Base-by-base conservation (phyloP, 345 rosid species). In the Populus alba region DNA sequence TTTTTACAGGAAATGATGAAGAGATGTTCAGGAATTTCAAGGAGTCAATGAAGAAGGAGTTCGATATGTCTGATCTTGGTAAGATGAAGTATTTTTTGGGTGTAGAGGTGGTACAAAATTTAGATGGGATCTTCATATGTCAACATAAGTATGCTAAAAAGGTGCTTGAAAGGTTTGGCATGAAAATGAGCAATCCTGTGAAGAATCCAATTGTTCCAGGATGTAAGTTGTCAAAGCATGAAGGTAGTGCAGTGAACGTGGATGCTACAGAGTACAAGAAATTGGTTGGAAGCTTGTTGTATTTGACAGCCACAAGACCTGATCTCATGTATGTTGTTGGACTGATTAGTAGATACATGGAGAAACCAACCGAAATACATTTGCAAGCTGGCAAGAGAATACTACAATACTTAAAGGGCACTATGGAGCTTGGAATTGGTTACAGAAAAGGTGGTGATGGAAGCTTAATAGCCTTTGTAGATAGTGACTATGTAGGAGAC, bases 211-310 rank as follows among this genome's bases (percentile, higher is more conserved):
- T 35, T 18, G 25, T 67, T 15, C 43, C 45, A 5, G 25, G 45
- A 17, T 15, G n/a, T 2, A 67, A 16, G 8, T 2, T 35, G 1
- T 31, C n/a, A 9, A 67, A 67, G 25, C 20, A 35, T 15, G 70
- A 16, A 18, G 23, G 11, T 3, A 4, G 43, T 4, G 43, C 8
- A 5, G 2, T 5, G 0, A 49, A 5, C 0, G 27, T 35, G 0
- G 11, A 67, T 37, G 70, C 70, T 27, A 67, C 27, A 1, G 0
- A 29, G 25, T 67, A 31, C 9, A 67, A 67, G 8, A 35, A 17
- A 35, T 1, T 35, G 12, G 23, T 67, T 0, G 45, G 70, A 2
- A 67, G 70, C 16, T 4, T 67, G n/a, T 1, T 67, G 25, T 67
- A 35, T 7, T 2, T 67, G 3, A 67, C 45, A 29, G 45, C 70